These are phyloP conservation scores for Psidium guajava DNA, from an alignment of 345 rosid genomes.

Conservation along the genomic window DNA sequence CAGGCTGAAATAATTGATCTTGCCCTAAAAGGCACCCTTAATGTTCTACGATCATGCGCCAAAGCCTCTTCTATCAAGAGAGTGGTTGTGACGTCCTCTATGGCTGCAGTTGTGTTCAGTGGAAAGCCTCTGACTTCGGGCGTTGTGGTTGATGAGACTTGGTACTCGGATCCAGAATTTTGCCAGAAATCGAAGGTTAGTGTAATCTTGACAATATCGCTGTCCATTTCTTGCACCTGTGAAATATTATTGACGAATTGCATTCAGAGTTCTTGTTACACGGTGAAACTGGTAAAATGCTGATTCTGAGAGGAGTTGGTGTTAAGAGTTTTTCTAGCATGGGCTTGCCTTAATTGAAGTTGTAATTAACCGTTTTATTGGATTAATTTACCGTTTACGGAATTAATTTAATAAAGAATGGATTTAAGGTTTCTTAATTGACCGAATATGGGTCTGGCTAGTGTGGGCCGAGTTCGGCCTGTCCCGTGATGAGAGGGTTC, in stretches of 20 bases:
- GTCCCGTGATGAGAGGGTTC: too few relatives aligned
- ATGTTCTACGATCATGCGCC: constrained; percentile 34
- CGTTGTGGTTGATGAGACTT: constrained; percentile 37
- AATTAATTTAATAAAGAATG: too few relatives aligned
- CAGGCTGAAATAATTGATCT: constrained; percentile 34
- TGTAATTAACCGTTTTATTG: too few relatives aligned
- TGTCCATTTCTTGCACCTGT: background rate
- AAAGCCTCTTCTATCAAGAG: constrained; percentile 31
- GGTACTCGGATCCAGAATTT: constrained; percentile 27
- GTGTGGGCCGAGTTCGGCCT: too few relatives aligned
- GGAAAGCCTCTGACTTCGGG: constrained; percentile 16
- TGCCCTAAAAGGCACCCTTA: constrained; percentile 39
- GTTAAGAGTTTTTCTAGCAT: too few relatives aligned
- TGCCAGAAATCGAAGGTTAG: constrained; percentile 15
- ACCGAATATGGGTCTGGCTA: too few relatives aligned
- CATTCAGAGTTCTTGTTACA: background rate
- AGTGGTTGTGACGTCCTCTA: constrained; percentile 40
- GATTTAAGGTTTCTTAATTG: too few relatives aligned
- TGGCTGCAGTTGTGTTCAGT: constrained; percentile 13
- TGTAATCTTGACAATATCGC: background rate
- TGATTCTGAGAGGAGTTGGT: background rate
- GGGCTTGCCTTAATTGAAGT: too few relatives aligned
- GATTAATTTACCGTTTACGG: too few relatives aligned
- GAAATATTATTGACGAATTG: background rate
- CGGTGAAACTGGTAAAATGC: background rate